Base-by-base conservation (phyloP, 2,329 filamentous ascomycete species). In the Erysiphe pulchra region DNA sequence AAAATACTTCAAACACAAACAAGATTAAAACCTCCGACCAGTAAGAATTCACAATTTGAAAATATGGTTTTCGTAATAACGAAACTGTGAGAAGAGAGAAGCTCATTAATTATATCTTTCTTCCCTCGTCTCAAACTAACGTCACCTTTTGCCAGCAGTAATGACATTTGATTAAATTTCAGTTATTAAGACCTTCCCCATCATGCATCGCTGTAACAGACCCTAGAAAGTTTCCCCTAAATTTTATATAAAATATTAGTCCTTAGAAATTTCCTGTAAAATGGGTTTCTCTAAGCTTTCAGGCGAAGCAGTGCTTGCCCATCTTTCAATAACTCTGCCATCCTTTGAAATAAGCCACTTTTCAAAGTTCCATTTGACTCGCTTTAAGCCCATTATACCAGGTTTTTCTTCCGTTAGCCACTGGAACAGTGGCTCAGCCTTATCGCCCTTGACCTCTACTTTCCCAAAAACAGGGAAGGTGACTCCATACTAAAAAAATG, bases 311-410 rank as follows among this genome's bases (percentile, higher is more conserved):
- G 75, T 80, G 62, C 81, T 87, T 32, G 83, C 81, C 84, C 85
- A 98, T 52, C 90, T 69, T 28, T 71, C 71, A 64, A 81, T 80
- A 54, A 95, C 84, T 64, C 79, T 71, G 24, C 90, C 90, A 62
- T 95, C 84, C 50, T 74, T 72, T 49, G 78, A 80, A 52, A 98
- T 68, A 51, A 98, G 66, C 65, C 94, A 98, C 73, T 98, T 98
- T 64, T 98, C 90, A 67, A 95, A 98, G 66, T 98, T 98, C 90
- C 90, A 98, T 79, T 95, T 94, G 56, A 98, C 70, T 50, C 77
- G 65, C 77, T 92, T 87, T 58, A 95, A 61, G 17, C 90, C 90
- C 65, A 95, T 65, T 47, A 94, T 57, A 18, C 90, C 86, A 0
- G 87, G 72, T 68, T 84, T 79, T 63, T 77, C 65, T 39, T 63